phyloP scores from a whole-genome alignment of 2,329 filamentous ascomycete genomes.

The Ascochyta lentis region DNA sequence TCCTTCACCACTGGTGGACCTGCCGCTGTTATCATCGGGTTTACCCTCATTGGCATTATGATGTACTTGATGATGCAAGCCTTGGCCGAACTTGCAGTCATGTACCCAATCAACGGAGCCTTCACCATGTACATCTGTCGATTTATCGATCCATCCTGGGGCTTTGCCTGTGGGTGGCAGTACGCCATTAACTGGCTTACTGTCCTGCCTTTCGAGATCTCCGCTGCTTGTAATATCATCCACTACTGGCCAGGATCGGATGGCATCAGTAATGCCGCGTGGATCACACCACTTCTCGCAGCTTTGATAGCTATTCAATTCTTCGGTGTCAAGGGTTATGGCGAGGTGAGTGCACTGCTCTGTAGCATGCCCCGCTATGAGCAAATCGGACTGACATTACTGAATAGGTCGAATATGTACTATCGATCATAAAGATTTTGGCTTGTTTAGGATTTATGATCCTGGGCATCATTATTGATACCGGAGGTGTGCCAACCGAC shows the following conservation, averaged over 20 bases:
- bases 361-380: background rate
- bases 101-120: constrained; percentile 52
- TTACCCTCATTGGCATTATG: constrained; percentile 11
- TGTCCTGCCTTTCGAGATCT: constrained; percentile 44
- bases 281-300: constrained; percentile 42
- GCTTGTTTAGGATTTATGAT: constrained; percentile 70
- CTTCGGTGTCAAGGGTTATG: constrained; percentile 45
- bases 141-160: constrained; percentile 53
- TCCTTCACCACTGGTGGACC: constrained; percentile 15
- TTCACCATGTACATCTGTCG: constrained; percentile 51
- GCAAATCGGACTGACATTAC: background rate
- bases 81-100: constrained; percentile 50
- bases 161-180: constrained; percentile 45
- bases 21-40: constrained; percentile 22
- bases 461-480: constrained; percentile 66
- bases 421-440: constrained; percentile 64
- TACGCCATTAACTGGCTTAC: constrained; percentile 43
- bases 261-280: constrained; percentile 23
- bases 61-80: constrained; percentile 47
- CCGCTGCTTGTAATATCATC: constrained; percentile 44
- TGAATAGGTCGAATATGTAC: constrained; percentile 57
- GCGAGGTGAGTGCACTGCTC: constrained; percentile 41
- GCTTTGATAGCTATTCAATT: constrained; percentile 37
- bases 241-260: constrained; percentile 32
- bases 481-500: constrained; percentile 64